Base-by-base conservation (phyloP, 2,329 filamentous ascomycete genomes). In the Microdochium trichocladiopsis region DNA sequence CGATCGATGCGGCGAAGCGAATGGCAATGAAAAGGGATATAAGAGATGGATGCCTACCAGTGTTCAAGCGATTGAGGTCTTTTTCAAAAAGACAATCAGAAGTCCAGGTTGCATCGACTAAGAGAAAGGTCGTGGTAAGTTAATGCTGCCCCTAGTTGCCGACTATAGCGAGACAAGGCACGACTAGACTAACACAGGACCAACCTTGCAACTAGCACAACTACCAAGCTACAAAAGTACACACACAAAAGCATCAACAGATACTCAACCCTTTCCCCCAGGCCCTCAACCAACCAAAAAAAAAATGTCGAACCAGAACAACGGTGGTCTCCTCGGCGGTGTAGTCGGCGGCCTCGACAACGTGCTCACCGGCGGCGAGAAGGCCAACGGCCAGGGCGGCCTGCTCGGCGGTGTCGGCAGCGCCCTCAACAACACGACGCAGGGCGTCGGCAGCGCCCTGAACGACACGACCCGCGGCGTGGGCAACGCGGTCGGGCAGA, bases 261-360 rank as follows among this genome's bases (percentile, higher is more conserved):
- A n/a, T n/a, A 48, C 47, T 37, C 37, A 50, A 48, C 31, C 18
- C 25, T 23, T 23, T 24, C 45, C 43, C 14, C 55, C 54, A 55
- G 47, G 50, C 31, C 28, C 52, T 48, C 25, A 52, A 21, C 50
- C 47, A 48, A 47, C 18, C 50, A 51, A 52, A 52, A n/a, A 25
- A 51, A 61, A 51, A 57, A 66, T 66, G 64, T 67, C 65, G n/a
- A 62, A 63, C 60, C 60, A 65, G 14, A 31, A 31, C 57, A 56
- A 64, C 52, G 63, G 63, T 52, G 65, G 65, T 53, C 65, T 67
- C 50, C 63, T 67, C 51, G 65, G 65, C 50, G 63, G 63, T 50
- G 49, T 67, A 36, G 57, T 63, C 22, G 63, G 65, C 36, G 61
- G 64, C 25, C 53, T 67, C 25, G 65, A 67, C 61, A 67, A 66